Base-by-base conservation (phyloP, 768 basidiomycete genomes). In the Dioszegia hungarica region DNA sequence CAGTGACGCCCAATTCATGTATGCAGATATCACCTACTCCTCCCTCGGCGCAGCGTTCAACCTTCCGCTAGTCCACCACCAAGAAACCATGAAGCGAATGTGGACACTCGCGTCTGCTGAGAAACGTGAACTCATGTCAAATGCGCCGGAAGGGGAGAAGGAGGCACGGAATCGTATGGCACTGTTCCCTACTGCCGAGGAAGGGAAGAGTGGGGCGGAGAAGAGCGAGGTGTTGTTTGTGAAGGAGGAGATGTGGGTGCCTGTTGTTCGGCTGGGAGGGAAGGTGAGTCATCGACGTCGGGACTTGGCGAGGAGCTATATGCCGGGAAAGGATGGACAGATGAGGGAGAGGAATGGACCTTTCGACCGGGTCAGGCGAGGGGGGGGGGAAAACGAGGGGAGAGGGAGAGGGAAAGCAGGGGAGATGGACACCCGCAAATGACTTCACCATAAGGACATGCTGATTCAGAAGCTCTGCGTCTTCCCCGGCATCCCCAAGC, bases 121-220 rank as follows among this genome's bases (percentile, higher is more conserved):
- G 31, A 78, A 82, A 40, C 79, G 85, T 20, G 79, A 81, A 24
- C 83, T 85, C 77, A 72, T 85, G 3, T 72, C 78, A 17, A 78
- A 81, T 20, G 88, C 88, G 74, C 87, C 82, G 6, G 80, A 83
- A 5, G 86, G 90, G 64, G 90, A 95, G 68, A 79, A 79, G 31
- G 81, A 80, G 2, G 92, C 92, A 1, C 83, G 87, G 22, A 80
- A 85, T 62, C 81, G 91, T 46, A 98, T 98, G 93, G 93, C 90
- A 0, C 77, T 91, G 34, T 90, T 98, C 70, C 93, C 93, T 0
- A 67, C 66, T 14, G 40, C 62, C 4, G 57, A 59, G 31, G 61
- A 57, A 6, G 53, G 57, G 5, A 52, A 59, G 17, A 81, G 82
- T 15, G 75, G 81, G 3, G 61, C 60, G 3, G 64, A 62, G 0